Conservation (phyloP, 352 stramenopile genomes). For the Pythium pectinolyticum region DNA sequence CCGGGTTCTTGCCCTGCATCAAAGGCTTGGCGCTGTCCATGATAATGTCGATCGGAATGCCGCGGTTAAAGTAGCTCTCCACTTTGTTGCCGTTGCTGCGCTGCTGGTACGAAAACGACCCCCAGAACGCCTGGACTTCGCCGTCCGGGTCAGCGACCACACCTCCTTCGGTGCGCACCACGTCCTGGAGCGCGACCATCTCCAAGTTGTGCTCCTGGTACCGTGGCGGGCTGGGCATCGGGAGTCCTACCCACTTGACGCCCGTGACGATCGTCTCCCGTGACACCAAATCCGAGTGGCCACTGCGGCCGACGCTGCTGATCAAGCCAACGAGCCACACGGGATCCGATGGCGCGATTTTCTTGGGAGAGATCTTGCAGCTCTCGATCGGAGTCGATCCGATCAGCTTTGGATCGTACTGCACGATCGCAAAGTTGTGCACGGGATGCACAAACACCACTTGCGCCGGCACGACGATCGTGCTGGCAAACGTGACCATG, state of each 20-base stretch:
- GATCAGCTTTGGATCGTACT: constrained; percentile 89
- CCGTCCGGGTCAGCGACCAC: constrained; percentile 73
- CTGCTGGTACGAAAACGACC: constrained; percentile 87
- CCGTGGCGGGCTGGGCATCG: constrained; percentile 76
- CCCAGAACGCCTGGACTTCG: constrained; percentile 82
- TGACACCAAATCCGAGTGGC: constrained; percentile 81
- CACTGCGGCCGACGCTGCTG: constrained; percentile 75
- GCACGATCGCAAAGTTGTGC: constrained; percentile 92
- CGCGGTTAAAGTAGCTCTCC: constrained; percentile 85
- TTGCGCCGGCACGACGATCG: constrained; percentile 83
- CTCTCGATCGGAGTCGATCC: constrained; percentile 80
- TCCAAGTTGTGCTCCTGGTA: constrained; percentile 89
- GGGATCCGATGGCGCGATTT: constrained; percentile 65
- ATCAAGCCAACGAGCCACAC: constrained; percentile 87
- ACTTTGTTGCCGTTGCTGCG: constrained; percentile 70
- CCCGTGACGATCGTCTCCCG: constrained; percentile 84
- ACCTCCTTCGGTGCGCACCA: constrained; percentile 79
- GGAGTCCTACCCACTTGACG: constrained; percentile 84
- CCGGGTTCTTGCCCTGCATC: constrained; percentile 64
- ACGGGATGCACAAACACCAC: constrained; percentile 92
- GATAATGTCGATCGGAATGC: constrained; percentile 86
- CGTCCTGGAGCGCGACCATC: constrained; percentile 84
- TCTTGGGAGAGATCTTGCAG: constrained; percentile 64
- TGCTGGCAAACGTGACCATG: constrained; percentile 90
- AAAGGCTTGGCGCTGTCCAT: constrained; percentile 82